phyloP scores from a whole-genome alignment of 2,329 filamentous ascomycete species.

The Clarireedia sp. region DNA sequence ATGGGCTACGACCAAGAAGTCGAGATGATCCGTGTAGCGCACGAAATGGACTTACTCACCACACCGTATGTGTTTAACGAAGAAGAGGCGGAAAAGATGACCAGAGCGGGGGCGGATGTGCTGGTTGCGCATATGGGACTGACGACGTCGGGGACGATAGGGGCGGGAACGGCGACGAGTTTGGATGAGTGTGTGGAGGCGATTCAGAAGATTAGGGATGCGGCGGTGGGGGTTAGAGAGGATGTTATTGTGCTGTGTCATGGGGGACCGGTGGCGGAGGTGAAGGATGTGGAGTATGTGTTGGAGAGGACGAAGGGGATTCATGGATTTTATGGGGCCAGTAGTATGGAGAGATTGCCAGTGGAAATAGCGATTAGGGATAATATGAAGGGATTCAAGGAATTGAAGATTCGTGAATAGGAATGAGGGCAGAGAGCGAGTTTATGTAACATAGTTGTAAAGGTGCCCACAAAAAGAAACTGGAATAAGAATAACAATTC shows the following conservation, averaged over 20 bases:
- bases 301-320: constrained; percentile 51
- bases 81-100: constrained; percentile 55
- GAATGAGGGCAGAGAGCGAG: neutral
- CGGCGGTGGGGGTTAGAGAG: constrained; percentile 44
- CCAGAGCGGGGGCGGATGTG: constrained; percentile 56
- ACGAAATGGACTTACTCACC: constrained; percentile 52
- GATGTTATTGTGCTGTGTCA: constrained; percentile 63
- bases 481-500: too few species aligned
- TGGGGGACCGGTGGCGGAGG: constrained; percentile 58
- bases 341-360: constrained; percentile 60
- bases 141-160: constrained; percentile 57
- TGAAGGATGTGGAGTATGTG: constrained; percentile 56
- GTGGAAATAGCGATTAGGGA: constrained; percentile 58
- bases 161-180: constrained; percentile 51
- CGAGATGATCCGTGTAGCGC: constrained; percentile 55
- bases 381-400: constrained; percentile 47
- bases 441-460: neutral
- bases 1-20: constrained; percentile 64
- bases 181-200: constrained; percentile 56
- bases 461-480: too few species aligned
- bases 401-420: constrained; percentile 2
- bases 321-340: constrained; percentile 67
- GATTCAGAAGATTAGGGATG: constrained; percentile 57
- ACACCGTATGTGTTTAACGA: constrained; percentile 63
- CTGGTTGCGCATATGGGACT: constrained; percentile 63